These are phyloP conservation scores for Thermochaetoides dissita DNA, from an alignment of 2,329 filamentous ascomycete species.

Conservation along the genomic window DNA sequence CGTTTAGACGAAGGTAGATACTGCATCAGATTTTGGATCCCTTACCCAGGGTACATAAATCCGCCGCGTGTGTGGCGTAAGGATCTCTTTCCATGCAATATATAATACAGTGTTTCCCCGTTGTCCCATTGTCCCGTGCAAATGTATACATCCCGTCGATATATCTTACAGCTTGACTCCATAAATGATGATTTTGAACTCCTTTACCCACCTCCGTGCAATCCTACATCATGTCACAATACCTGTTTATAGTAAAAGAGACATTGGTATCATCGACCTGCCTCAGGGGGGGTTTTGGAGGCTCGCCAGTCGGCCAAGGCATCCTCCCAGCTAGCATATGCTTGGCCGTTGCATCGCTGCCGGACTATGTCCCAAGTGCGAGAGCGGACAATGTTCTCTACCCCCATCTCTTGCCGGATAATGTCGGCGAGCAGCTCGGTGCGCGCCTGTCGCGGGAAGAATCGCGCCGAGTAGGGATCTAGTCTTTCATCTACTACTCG, in stretches of 20 bases:
- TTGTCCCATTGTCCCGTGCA: too few species aligned
- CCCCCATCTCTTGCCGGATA: slow-evolving; percentile 58
- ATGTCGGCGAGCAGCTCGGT: slow-evolving; percentile 65
- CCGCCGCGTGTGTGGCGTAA: too few species aligned
- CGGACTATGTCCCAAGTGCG: slow-evolving; percentile 69
- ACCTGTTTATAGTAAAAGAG: background rate
- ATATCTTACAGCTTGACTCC: too few species aligned
- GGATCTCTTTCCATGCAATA: too few species aligned
- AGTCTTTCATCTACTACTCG: slow-evolving; percentile 72
- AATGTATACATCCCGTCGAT: too few species aligned
- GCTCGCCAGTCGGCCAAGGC: slow-evolving; percentile 49
- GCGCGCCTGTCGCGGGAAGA: slow-evolving; percentile 64
- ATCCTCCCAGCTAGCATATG: slow-evolving; percentile 45
- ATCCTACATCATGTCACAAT: background rate
- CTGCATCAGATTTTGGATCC: too few species aligned
- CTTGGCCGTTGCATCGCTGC: slow-evolving; percentile 55
- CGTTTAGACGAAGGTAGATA: too few species aligned
- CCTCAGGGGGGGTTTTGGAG: background rate
- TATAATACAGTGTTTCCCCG: too few species aligned
- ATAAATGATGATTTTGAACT: too few species aligned
- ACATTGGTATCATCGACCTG: background rate
- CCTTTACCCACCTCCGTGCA: too few species aligned
- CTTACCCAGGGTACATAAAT: too few species aligned
- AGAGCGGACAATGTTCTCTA: slow-evolving; percentile 66
- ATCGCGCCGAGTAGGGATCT: slow-evolving; percentile 80